phyloP scores from a whole-genome alignment of 139 green algal genomes.

The Chlamydomonas schloesseri region DNA sequence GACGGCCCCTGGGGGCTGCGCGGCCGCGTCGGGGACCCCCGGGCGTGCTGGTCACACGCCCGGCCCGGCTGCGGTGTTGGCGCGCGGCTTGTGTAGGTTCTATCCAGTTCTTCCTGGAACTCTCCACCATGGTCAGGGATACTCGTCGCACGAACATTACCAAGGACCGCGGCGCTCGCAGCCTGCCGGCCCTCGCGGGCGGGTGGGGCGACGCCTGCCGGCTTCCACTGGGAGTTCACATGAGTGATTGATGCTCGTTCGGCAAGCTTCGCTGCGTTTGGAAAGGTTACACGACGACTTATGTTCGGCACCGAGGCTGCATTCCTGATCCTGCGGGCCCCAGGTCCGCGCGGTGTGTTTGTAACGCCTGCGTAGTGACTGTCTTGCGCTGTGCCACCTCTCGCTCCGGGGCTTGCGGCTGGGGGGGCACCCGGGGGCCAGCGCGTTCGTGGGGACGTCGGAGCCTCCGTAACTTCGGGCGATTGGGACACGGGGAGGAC shows the following conservation, averaged over 20 bases:
- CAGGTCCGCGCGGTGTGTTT: not conserved
- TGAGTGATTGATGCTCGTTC: not conserved
- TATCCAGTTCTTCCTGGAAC: not conserved
- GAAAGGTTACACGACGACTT: not conserved
- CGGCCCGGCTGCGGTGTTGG: not conserved
- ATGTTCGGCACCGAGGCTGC: too few species aligned
- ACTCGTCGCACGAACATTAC: conserved; percentile 50
- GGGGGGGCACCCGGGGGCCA: too few species aligned
- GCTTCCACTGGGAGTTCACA: conserved; percentile 33
- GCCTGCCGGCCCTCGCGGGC: not conserved
- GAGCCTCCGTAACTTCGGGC: too few species aligned
- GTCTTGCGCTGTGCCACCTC: too few species aligned
- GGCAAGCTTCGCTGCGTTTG: conserved; percentile 12
- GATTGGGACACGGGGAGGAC: too few species aligned
- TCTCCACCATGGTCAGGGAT: not conserved
- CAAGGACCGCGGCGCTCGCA: conserved; percentile 10
- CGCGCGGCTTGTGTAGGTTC: not conserved
- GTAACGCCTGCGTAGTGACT: not conserved
- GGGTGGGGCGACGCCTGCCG: too few species aligned
- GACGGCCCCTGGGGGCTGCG: not conserved
- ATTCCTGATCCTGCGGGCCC: not conserved
- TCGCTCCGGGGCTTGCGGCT: too few species aligned
- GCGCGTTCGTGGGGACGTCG: too few species aligned
- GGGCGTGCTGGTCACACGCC: conserved; percentile 27
- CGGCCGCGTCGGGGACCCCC: not conserved